phyloP scores from a whole-genome alignment of 2,329 filamentous ascomycete species.

The Exserohilum turcica region DNA sequence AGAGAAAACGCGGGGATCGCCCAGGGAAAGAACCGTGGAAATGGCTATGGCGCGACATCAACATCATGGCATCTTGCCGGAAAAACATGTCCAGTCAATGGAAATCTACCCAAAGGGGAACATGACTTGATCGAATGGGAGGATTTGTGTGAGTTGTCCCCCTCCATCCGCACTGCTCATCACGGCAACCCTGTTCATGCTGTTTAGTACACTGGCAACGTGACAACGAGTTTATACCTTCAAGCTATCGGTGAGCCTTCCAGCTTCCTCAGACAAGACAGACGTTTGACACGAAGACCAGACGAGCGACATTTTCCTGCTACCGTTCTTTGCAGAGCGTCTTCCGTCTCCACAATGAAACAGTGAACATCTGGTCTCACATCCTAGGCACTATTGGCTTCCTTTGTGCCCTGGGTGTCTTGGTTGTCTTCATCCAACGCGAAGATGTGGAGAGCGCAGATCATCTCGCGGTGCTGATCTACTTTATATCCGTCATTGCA shows the following conservation, averaged over 20 bases:
- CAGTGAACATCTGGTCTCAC: conserved; percentile 15
- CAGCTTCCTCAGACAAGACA: not conserved
- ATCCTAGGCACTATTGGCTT: conserved; percentile 1
- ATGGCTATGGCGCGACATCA: not conserved
- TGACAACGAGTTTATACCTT: conserved; percentile 14
- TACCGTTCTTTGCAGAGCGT: conserved; percentile 1
- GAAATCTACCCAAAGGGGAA: not conserved
- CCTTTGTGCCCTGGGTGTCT: not conserved
- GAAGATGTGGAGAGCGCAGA: not conserved
- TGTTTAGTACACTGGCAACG: conserved; percentile 9
- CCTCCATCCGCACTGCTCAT: not conserved
- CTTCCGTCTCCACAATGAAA: conserved; percentile 9
- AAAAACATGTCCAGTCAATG: not conserved
- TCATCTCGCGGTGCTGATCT: conserved; percentile 4
- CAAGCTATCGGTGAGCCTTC: not conserved
- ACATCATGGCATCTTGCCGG: not conserved
- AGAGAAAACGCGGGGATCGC: conserved; percentile 2
- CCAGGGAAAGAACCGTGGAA: conserved; percentile 1
- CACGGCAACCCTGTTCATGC: not conserved
- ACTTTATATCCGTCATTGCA: conserved; percentile 7
- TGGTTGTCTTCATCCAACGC: not conserved
- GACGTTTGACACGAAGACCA: not conserved
- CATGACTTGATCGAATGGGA: conserved; percentile 7
- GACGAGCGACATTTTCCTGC: conserved; percentile 5
- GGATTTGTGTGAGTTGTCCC: conserved; percentile 5